Base-by-base conservation (phyloP, 176 grass and related monocot species). In the Oryza longistaminata region DNA sequence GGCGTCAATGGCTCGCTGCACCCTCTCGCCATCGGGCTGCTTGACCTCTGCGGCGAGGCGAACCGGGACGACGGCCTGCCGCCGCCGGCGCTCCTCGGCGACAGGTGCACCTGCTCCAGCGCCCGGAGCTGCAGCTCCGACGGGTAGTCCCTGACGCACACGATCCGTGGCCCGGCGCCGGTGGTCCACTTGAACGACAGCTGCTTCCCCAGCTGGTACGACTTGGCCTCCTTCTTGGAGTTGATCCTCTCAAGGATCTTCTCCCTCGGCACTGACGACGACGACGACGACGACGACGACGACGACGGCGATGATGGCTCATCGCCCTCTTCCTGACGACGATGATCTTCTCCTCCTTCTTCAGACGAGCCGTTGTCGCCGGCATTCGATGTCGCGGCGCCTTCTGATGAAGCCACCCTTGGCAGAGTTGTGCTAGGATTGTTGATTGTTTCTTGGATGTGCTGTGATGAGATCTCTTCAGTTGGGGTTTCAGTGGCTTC, bases 121-220 rank as follows among this genome's bases (percentile, higher is more conserved):
- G 89, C 92, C 58, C 83, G 87, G 79, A 88, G 73, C 87, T 94
- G 95, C 10, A 97, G 93, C 87, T 97, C 93, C 22, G 91, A 82
- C 48, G 93, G 95, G 78, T 95, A 93, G 85, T 97, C 95, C 85
- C 92, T 89, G 49, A 97, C 95, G 73, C 92, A 97, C 50, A 92
- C 87, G 69, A 97, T 97, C 46, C 95, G 87, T n/a, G 95, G 95
- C 1, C 95, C 95, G 5, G 90, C 95, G 43, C 95, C 93, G 21
- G 95, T 97, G n/a, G 90, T 93, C 95, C 92, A 95, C 83, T 93
- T 97, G 85, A 90, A 91, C 3, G 95, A 95, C 66, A 90, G 78
- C 68, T 95, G 90, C 87, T 92, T 93, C 49, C 95, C 93, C 22
- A 97, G 73, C 81, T 93, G 85, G 80, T 91, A 97, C 1, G 92